Conservation (phyloP, 371 early-diverging fungal genomes). For the Mucor irregularis region DNA sequence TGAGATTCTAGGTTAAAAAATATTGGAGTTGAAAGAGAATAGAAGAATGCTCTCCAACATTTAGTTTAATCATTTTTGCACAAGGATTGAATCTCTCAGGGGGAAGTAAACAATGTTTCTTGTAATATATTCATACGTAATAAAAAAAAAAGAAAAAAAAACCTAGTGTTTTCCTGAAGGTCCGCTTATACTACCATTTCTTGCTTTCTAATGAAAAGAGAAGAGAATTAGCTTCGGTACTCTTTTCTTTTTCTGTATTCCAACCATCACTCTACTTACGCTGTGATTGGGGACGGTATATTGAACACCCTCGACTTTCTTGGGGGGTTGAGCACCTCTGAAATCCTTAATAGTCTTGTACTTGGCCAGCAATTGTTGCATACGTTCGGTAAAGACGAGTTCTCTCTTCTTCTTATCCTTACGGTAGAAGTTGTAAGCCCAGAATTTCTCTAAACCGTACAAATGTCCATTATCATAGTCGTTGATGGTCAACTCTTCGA, state of each 20-base stretch:
- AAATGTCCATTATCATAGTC: conserved; percentile 77
- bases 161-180: conserved; percentile 7
- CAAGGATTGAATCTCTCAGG: too few relatives aligned
- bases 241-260: too few relatives aligned
- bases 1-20: too few relatives aligned
- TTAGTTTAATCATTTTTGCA: too few relatives aligned
- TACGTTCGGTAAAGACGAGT: conserved; percentile 62
- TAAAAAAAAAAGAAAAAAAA: neutral
- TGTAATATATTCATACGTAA: too few relatives aligned
- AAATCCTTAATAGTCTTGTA: conserved; percentile 78
- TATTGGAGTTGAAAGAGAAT: too few relatives aligned
- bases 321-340: conserved; percentile 47
- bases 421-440: conserved; percentile 93
- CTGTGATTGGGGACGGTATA: conserved; percentile 45
- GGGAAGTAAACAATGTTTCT: too few relatives aligned
- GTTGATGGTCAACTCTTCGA: conserved; percentile 77
- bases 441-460: conserved; percentile 96
- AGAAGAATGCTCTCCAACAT: too few relatives aligned
- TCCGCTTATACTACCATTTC: conserved; percentile 23
- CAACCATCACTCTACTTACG: too few relatives aligned
- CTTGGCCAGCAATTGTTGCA: conserved; percentile 61
- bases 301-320: conserved; percentile 23
- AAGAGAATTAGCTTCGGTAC: neutral
- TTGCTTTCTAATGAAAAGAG: conserved; percentile 17
- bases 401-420: conserved; percentile 79